A percentile compares a stretch with the other conserved stretches of the same genome.
These are phyloP conservation scores for Daedaleopsis nitida DNA, from an alignment of 768 basidiomycete species.

Conservation along the genomic window DNA sequence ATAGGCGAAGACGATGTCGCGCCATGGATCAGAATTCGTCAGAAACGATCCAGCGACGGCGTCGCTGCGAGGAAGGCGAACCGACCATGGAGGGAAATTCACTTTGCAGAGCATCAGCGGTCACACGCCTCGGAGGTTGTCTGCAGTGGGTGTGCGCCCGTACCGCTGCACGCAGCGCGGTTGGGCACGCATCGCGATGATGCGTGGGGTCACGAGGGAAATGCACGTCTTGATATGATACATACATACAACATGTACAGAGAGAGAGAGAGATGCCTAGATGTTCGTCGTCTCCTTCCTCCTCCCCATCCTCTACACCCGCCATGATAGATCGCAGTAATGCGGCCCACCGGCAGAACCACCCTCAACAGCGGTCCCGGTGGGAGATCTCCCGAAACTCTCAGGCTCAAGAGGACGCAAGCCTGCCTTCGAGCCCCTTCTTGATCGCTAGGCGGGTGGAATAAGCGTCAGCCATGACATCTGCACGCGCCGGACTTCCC, in stretches of 20 bases:
- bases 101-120: too few species aligned
- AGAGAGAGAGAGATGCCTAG: neutral
- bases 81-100: too few species aligned
- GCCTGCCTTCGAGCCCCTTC: conserved; percentile 32
- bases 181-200: neutral
- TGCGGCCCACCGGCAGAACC: neutral
- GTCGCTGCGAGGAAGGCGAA: too few species aligned
- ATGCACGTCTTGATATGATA: conserved; percentile 8
- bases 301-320: neutral
- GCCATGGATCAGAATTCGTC: too few species aligned
- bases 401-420: conserved; percentile 10
- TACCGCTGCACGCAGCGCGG: too few species aligned
- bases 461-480: neutral
- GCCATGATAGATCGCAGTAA: neutral
- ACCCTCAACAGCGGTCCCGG: neutral
- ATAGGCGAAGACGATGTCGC: too few species aligned
- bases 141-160: too few species aligned
- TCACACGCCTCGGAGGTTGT: too few species aligned
- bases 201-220: neutral
- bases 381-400: neutral
- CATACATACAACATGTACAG: conserved; percentile 9
- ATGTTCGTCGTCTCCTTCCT: neutral
- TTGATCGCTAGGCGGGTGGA: conserved; percentile 31
- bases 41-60: too few species aligned
- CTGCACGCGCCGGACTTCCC: neutral